Evolutionary conservation across 805 yeast genomes (phyloP).

Genomic region (Sungouiozyma intestinalis): DNA sequence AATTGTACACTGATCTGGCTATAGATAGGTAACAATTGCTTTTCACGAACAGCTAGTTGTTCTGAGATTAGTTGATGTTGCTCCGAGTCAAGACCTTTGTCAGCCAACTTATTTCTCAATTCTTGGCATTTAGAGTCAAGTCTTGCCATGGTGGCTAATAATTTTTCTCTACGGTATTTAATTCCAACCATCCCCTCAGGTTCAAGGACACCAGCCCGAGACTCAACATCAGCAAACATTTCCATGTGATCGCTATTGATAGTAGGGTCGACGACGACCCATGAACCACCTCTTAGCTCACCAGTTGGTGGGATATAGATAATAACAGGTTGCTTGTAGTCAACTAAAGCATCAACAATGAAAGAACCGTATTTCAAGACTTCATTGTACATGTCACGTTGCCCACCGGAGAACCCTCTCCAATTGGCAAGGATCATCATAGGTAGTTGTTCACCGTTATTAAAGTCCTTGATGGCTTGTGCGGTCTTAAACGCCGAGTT

Average conservation of each 20-base stretch:
- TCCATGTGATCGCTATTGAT: constrained; percentile 97
- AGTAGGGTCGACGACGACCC: constrained; percentile 99
- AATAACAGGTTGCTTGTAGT: constrained; percentile 91
- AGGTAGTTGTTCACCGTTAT: constrained; percentile 96
- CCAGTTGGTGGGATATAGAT: constrained; percentile 97
- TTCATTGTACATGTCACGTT: constrained; percentile 98
- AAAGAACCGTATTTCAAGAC: constrained; percentile 93
- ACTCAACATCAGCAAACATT: constrained; percentile 94
- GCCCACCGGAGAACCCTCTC: constrained; percentile 99
- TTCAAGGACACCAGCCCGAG: constrained; percentile 96
- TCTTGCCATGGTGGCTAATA: constrained; percentile 84
- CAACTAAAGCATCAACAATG: constrained; percentile 95
- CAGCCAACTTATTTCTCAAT: constrained; percentile 50
- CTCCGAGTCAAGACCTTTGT: constrained; percentile 44
- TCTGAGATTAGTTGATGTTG: constrained; percentile 56
- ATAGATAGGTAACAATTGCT: constrained; percentile 72
- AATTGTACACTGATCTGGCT: constrained; percentile 89
- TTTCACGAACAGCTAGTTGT: constrained; percentile 69
- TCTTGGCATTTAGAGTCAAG: constrained; percentile 67
- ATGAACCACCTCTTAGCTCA: constrained; percentile 98
- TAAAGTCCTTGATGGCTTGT: constrained; percentile 95
- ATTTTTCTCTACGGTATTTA: constrained; percentile 89
- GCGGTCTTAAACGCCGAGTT: constrained; percentile 98
- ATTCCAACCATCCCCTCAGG: constrained; percentile 99
- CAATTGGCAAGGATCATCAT: constrained; percentile 96